A percentile compares a stretch with the other conserved stretches of the same genome.
phyloP scores from a whole-genome alignment of 345 rosid species.

The Boechera divaricarpa region DNA sequence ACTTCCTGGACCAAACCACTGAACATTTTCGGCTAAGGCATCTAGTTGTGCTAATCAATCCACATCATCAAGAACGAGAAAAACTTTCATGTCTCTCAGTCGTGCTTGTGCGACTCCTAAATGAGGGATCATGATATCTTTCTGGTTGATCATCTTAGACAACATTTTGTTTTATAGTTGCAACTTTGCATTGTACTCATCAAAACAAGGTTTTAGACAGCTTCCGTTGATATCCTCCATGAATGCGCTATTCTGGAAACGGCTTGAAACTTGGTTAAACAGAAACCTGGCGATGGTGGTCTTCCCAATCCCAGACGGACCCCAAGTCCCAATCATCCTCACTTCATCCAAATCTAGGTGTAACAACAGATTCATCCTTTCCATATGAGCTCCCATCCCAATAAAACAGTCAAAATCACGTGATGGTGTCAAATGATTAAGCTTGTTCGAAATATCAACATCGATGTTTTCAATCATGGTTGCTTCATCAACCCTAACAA shows the following conservation, averaged over 20 bases:
- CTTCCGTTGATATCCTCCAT: background rate
- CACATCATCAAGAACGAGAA: constrained; percentile 24
- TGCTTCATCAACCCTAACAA: background rate
- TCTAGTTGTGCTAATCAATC: background rate
- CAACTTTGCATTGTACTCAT: background rate
- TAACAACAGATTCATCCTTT: background rate
- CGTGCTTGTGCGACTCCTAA: background rate
- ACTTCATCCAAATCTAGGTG: background rate
- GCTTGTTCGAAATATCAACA: background rate
- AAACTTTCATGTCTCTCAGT: background rate
- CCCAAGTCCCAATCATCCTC: background rate
- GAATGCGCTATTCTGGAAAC: background rate
- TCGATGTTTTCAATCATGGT: background rate
- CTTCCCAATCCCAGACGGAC: background rate
- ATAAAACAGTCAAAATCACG: background rate
- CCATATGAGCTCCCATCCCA: background rate
- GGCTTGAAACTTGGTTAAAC: background rate
- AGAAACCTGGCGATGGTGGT: background rate
- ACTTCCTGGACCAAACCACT: constrained; percentile 17
- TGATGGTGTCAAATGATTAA: background rate
- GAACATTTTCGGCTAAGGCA: background rate
- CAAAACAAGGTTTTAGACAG: background rate
- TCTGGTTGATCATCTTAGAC: background rate
- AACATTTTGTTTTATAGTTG: background rate
- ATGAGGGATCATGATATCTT: background rate